Evolutionary conservation across 306 rosid genomes (phyloP).

Genomic region (Trifolium repens): DNA sequence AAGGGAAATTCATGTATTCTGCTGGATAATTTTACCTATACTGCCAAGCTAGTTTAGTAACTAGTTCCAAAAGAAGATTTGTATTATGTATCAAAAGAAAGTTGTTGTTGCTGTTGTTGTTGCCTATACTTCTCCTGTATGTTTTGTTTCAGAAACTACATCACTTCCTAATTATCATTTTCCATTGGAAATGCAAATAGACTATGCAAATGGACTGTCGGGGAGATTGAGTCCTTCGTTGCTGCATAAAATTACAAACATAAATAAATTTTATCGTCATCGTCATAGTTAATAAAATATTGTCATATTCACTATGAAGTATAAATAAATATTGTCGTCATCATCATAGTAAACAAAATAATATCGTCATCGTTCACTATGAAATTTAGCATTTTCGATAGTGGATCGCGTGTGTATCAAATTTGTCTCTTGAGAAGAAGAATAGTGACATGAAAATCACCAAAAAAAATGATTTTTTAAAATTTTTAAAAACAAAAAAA

Average conservation of each 20-base stretch:
- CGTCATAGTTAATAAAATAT: neutral
- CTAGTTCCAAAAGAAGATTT: neutral
- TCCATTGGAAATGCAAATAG: neutral
- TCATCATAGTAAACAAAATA: too few relatives aligned
- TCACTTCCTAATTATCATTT: neutral
- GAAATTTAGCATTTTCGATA: too few relatives aligned
- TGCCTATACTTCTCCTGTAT: conserved; percentile 1
- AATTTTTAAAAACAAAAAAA: too few relatives aligned
- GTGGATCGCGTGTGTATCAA: too few relatives aligned
- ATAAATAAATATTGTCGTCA: too few relatives aligned
- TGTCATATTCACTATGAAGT: too few relatives aligned
- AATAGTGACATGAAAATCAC: too few relatives aligned
- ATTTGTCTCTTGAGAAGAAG: too few relatives aligned
- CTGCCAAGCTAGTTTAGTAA: neutral
- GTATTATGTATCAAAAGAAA: neutral
- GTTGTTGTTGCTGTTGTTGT: neutral
- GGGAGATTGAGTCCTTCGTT: neutral
- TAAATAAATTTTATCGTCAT: neutral
- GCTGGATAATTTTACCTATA: neutral
- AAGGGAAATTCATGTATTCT: neutral
- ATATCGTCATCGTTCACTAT: neutral
- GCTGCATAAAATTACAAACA: conserved; percentile 8
- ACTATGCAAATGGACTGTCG: neutral
- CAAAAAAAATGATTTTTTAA: too few relatives aligned
- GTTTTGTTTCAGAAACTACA: neutral